Evolutionary conservation across 257 asterid species (phyloP).

Genomic region (Craterostigma plantagineum): DNA sequence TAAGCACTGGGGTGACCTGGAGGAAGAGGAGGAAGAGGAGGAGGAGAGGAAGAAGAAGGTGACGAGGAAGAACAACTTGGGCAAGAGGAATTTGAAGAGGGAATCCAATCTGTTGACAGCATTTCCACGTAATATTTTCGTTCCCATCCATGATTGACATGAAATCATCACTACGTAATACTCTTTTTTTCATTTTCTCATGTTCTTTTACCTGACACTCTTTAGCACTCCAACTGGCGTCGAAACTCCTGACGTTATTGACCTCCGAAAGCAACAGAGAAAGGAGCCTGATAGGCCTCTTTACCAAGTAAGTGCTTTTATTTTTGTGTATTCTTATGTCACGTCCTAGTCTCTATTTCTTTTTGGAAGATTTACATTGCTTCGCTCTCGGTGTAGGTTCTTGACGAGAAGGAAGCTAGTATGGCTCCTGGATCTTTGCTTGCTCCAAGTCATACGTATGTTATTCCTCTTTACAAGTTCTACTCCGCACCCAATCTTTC

Average conservation of each 20-base stretch:
- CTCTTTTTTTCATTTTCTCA: constrained; percentile 9
- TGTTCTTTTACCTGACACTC: constrained; percentile 11
- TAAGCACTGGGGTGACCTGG: constrained; percentile 97
- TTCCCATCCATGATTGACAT: not conserved
- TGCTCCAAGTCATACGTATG: constrained; percentile 75
- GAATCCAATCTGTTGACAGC: constrained; percentile 83
- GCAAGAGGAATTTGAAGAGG: constrained; percentile 76
- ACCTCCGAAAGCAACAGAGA: constrained; percentile 95
- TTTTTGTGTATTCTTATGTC: not conserved
- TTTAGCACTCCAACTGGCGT: constrained; percentile 95
- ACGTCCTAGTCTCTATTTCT: not conserved
- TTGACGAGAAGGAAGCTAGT: constrained; percentile 85
- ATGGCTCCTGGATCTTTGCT: constrained; percentile 70
- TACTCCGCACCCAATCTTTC: too few relatives aligned
- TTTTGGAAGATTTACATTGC: constrained; percentile 6
- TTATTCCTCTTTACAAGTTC: constrained; percentile 3
- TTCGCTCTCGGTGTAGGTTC: constrained; percentile 36
- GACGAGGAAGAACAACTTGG: constrained; percentile 68
- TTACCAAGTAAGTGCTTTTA: constrained; percentile 39
- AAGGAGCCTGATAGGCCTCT: constrained; percentile 96
- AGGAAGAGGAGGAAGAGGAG: constrained; percentile 83
- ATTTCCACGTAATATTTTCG: constrained; percentile 66
- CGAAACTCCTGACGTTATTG: constrained; percentile 95
- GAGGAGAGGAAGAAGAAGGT: constrained; percentile 53
- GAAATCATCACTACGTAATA: constrained; percentile 1